phyloP scores from a whole-genome alignment of 2,329 filamentous ascomycete species.

The Arthrobotrys conoides region DNA sequence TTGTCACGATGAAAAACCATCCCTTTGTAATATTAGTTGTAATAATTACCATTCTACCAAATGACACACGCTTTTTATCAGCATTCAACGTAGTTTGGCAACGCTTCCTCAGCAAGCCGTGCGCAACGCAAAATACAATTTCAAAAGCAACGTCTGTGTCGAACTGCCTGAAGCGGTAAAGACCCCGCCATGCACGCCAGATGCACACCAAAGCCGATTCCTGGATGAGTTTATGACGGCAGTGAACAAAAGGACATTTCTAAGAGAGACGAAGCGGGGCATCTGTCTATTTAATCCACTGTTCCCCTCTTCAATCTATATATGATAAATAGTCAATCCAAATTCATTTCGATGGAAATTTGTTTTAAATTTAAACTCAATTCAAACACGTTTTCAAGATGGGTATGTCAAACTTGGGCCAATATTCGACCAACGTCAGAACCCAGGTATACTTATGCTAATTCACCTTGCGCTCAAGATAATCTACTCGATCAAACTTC shows the following conservation, averaged over 20 bases:
- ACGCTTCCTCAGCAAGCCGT: background rate
- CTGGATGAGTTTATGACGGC: background rate
- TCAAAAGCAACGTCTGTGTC: background rate
- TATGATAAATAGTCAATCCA: no score
- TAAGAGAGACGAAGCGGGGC: background rate
- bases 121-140: background rate
- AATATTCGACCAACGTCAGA: background rate
- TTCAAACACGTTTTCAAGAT: background rate
- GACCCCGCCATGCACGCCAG: background rate
- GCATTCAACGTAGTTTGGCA: no score
- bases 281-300: background rate
- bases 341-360: no score
- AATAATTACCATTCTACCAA: background rate
- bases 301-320: no score
- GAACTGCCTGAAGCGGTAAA: background rate
- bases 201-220: background rate
- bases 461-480: background rate
- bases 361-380: no score
- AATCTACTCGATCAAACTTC: conserved; percentile 6
- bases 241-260: background rate
- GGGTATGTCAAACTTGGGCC: background rate
- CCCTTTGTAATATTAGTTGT: conserved; percentile 3
- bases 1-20: background rate
- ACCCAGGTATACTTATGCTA: background rate
- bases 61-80: background rate